Percentiles rank a stretch among this genome's conserved stretches.
Conservation (phyloP, 441 rosid species). For the Kokia cookei region DNA sequence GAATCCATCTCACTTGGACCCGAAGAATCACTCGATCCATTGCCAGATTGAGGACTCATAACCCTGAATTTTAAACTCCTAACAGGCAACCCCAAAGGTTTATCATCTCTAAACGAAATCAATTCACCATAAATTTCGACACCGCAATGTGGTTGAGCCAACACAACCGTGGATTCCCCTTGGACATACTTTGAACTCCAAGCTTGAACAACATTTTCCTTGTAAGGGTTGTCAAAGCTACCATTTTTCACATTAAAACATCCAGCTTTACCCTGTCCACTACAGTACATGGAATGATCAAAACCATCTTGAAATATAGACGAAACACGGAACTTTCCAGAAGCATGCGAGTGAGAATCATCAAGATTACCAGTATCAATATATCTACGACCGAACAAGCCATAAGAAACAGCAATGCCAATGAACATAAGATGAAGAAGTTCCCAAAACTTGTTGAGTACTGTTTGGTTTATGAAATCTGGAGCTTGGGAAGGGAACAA, state of each 20-base stretch:
- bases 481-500: conserved; percentile 77
- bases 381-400: conserved; percentile 66
- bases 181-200: conserved; percentile 60
- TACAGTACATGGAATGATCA: conserved; percentile 15
- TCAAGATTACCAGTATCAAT: conserved; percentile 24
- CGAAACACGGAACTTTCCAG: conserved; percentile 45
- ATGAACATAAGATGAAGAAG: conserved; percentile 55
- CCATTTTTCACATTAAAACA: conserved; percentile 19
- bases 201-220: conserved; percentile 32
- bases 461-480: conserved; percentile 41
- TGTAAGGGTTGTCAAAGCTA: conserved; percentile 10
- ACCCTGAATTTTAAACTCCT: conserved; percentile 50
- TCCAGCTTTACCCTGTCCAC: conserved; percentile 19
- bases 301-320: conserved; percentile 55
- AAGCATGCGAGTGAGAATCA: conserved; percentile 39
- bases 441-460: conserved; percentile 65
- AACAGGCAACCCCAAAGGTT: conserved; percentile 72
- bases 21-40: conserved; percentile 23
- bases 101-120: conserved; percentile 17
- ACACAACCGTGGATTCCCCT: conserved; percentile 46
- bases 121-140: conserved; percentile 26
- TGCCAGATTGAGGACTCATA: conserved; percentile 16
- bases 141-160: conserved; percentile 43
- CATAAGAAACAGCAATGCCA: conserved; percentile 78
- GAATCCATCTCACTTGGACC: conserved; percentile 25